These are phyloP conservation scores for Breynia disticha DNA, from an alignment of 441 rosid species.

Conservation along the genomic window DNA sequence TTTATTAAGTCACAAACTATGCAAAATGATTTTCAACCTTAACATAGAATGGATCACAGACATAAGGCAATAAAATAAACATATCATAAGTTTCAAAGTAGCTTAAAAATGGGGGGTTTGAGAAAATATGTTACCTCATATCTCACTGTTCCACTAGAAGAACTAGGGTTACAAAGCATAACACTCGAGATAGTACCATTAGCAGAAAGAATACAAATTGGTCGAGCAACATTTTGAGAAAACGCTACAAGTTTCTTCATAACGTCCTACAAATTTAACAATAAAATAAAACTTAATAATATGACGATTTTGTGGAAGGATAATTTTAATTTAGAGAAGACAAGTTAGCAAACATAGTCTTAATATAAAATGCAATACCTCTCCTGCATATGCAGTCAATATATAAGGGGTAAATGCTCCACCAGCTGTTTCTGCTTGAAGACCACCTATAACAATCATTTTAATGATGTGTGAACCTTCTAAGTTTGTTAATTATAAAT, in stretches of 20 bases:
- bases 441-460: too few species aligned
- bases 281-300: not conserved
- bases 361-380: conserved; percentile 21
- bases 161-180: conserved; percentile 18
- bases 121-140: conserved; percentile 20
- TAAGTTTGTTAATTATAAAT: too few species aligned
- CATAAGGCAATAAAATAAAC: too few species aligned
- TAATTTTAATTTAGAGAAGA: not conserved
- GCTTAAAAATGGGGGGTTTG: too few species aligned
- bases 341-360: too few species aligned
- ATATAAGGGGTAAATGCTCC: conserved; percentile 18
- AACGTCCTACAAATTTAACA: conserved; percentile 23
- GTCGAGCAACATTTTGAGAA: conserved; percentile 11
- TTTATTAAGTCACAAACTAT: too few species aligned
- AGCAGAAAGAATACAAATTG: conserved; percentile 38
- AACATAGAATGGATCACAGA: too few species aligned
- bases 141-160: conserved; percentile 21
- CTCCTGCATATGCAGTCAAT: conserved; percentile 20
- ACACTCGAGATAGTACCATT: conserved; percentile 31
- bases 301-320: not conserved
- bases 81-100: too few species aligned
- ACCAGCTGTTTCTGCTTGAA: too few species aligned
- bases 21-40: too few species aligned
- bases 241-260: conserved; percentile 17
- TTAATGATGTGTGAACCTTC: too few species aligned